Conservation (phyloP, 305 asterid species). For the Solanum hybrid region DNA sequence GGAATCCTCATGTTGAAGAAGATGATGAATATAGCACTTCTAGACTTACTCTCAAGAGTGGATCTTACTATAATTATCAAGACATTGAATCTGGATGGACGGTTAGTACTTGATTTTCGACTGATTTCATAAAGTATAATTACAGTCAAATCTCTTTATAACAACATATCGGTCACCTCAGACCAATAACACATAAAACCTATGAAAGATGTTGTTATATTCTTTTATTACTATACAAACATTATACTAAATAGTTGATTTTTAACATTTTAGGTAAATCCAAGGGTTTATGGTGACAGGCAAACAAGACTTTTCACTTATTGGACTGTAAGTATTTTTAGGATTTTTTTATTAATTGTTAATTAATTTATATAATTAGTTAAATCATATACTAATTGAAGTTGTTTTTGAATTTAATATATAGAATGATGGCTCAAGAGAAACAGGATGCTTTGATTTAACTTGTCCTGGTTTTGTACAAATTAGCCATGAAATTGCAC, state of each 20-base stretch:
- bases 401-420: neutral
- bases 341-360: neutral
- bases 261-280: constrained; percentile 41
- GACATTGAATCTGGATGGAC: constrained; percentile 61
- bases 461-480: constrained; percentile 78
- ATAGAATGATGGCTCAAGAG: constrained; percentile 39
- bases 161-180: accelerated
- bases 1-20: constrained; percentile 37
- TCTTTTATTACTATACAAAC: neutral
- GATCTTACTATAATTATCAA: constrained; percentile 29
- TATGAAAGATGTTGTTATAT: neutral
- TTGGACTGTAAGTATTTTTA: constrained; percentile 55
- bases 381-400: neutral
- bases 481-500: constrained; percentile 47
- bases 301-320: constrained; percentile 53
- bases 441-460: constrained; percentile 62
- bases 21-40: constrained; percentile 59
- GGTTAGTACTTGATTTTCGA: constrained; percentile 20
- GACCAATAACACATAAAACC: neutral
- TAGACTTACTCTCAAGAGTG: constrained; percentile 34
- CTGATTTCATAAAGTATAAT: neutral
- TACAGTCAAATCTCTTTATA: neutral
- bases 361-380: too few relatives aligned
- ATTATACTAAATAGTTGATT: neutral
- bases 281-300: constrained; percentile 56